A percentile compares a stretch with the other conserved stretches of the same genome.
Conservation (phyloP, 2,329 filamentous ascomycete species). For the Rugonectria rugulosa region DNA sequence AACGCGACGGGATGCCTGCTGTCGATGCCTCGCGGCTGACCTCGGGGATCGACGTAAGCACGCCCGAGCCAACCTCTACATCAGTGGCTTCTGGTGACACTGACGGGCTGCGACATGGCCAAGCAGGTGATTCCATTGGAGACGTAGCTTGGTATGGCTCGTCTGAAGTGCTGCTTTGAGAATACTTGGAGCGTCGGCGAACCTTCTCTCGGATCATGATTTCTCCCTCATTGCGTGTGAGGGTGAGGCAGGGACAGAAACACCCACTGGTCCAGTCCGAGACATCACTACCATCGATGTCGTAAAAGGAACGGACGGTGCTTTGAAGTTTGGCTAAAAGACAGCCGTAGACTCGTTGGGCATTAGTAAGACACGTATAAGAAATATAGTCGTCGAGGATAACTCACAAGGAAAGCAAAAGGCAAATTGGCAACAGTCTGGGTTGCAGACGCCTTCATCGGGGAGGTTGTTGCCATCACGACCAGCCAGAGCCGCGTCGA, state of each 20-base stretch:
- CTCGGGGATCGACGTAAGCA: conserved; percentile 31
- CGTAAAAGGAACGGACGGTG: conserved; percentile 43
- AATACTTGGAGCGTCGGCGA: conserved; percentile 13
- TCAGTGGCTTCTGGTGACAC: conserved; percentile 2
- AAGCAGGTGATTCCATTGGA: conserved; percentile 32
- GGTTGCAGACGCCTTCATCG: conserved; percentile 27
- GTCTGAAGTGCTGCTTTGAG: neutral
- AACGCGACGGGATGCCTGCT: neutral
- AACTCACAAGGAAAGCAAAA: conserved; percentile 39
- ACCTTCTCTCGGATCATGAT: conserved; percentile 41
- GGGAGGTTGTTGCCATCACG: conserved; percentile 25
- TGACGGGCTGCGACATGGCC: conserved; percentile 10
- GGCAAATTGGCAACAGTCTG: conserved; percentile 35
- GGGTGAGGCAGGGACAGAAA: conserved; percentile 38
- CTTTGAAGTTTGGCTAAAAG: conserved; percentile 41
- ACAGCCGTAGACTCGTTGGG: conserved; percentile 40
- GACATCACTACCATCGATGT: conserved; percentile 37
- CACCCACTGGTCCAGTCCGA: conserved; percentile 39
- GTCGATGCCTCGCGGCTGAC: conserved; percentile 18
- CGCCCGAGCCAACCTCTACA: neutral
- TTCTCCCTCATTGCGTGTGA: conserved; percentile 43
- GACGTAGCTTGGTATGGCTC: conserved; percentile 31
- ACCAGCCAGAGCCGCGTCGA: conserved; percentile 32
- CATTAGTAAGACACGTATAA: conserved; percentile 20
- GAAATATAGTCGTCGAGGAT: neutral